Conservation (phyloP, 768 basidiomycete species). For the Trichaptum fuscoviolaceum region DNA sequence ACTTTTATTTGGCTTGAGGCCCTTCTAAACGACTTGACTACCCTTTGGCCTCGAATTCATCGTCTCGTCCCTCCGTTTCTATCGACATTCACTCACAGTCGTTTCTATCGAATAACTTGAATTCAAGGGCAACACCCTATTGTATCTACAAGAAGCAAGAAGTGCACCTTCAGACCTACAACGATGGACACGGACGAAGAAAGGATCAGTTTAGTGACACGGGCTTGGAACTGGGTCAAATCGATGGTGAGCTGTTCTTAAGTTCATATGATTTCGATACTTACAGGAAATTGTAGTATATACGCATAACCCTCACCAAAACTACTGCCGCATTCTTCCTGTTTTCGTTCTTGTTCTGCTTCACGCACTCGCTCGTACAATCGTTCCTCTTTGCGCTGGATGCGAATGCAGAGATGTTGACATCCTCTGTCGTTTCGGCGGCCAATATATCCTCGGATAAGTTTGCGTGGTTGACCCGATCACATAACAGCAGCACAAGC, state of each 20-base stretch:
- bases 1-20: background rate
- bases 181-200: background rate
- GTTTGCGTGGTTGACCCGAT: constrained; percentile 24
- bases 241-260: background rate
- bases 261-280: background rate
- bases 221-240: background rate
- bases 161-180: background rate
- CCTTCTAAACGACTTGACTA: background rate
- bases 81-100: background rate
- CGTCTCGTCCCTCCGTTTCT: background rate
- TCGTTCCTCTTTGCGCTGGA: constrained; percentile 45
- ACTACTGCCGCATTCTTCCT: constrained; percentile 40
- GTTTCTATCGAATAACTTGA: background rate
- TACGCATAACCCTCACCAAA: constrained; percentile 26
- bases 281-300: constrained; percentile 18
- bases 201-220: background rate
- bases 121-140: background rate
- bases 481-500: constrained; percentile 11
- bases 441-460: constrained; percentile 32
- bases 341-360: constrained; percentile 45
- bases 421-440: constrained; percentile 31
- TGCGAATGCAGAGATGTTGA: constrained; percentile 30
- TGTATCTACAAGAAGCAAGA: background rate
- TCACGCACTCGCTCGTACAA: constrained; percentile 47
- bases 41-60: background rate